phyloP scores from a whole-genome alignment of 495 filamentous ascomycete genomes.

The Penicillium paxilli region DNA sequence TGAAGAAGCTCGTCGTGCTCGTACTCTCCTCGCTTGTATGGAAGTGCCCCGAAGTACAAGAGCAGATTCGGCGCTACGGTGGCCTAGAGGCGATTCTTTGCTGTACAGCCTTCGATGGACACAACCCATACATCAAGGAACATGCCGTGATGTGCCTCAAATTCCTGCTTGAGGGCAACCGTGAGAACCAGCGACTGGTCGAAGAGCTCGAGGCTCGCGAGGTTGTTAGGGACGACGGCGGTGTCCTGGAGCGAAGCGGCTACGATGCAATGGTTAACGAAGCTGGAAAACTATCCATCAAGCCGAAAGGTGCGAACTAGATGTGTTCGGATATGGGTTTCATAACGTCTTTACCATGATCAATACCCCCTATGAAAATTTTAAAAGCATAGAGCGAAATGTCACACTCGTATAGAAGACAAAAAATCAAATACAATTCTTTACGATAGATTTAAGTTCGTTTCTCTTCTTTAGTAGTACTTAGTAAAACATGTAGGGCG shows the following conservation, averaged over 20 bases:
- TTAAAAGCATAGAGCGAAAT: neutral
- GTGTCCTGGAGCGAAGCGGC: conserved; percentile 50
- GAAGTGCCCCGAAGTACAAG: conserved; percentile 77
- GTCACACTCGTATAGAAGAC: neutral
- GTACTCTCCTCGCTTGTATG: conserved; percentile 82
- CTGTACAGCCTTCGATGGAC: conserved; percentile 82
- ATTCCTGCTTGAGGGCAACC: conserved; percentile 82
- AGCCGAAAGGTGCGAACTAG: conserved; percentile 26
- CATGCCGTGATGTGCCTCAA: conserved; percentile 89
- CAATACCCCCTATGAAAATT: neutral
- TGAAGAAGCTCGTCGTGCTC: conserved; percentile 88
- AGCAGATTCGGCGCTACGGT: conserved; percentile 77
- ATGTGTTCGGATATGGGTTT: neutral
- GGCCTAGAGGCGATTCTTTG: conserved; percentile 83
- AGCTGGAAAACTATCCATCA: conserved; percentile 47
- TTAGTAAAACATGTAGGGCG: no score
- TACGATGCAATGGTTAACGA: conserved; percentile 57
- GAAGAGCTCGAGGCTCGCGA: conserved; percentile 60
- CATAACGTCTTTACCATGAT: neutral
- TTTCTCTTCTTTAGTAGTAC: no score
- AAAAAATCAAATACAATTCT: neutral
- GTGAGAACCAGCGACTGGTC: conserved; percentile 74
- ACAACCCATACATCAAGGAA: conserved; percentile 88
- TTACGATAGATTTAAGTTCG: no score
- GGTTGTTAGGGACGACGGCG: conserved; percentile 48